Base-by-base conservation (phyloP, 2,329 filamentous ascomycete species). In the Talaromyces albobiverticillius region DNA sequence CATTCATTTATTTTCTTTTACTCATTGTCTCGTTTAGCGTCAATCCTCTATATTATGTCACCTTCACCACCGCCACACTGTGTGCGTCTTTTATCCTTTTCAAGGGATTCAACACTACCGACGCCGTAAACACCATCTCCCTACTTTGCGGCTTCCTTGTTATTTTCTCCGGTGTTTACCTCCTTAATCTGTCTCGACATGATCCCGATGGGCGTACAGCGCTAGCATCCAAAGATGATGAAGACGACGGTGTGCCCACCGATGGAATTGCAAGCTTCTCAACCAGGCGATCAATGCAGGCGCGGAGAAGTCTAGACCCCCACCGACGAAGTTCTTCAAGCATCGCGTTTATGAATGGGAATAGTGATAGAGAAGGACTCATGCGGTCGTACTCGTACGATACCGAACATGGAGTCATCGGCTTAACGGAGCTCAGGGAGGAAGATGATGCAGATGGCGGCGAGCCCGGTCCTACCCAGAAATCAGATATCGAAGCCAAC, bases 11-110 rank as follows among this genome's bases (percentile, higher is more conserved):
- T n/a, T n/a, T n/a, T n/a, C n/a, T n/a, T n/a, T n/a, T n/a, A n/a
- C n/a, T n/a, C n/a, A n/a, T n/a, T n/a, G n/a, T n/a, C n/a, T 7
- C 51, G 16, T 41, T 13, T 63, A 95, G 91, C 68, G 92, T 96
- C 53, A 96, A 96, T 68, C 92, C 92, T 6, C 82, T 96, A 23
- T 97, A 97, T 79, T 97, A 97, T 72, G 93, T 97, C 51, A 96
- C 91, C 2, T 97, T 97, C 71, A 96, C 93, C 2, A 97, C 93
- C 1, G 91, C 89, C 57, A 97, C 93, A 7, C 85, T 97, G 40
- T 88, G 89, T 71, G 93, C 93, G 54, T 96, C 93, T 2, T 97
- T 96, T 71, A 95, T 96, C 66, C 86, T 97, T 49, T 97, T 96
- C 77, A 85, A 86, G 63, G 93, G 93, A 56, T 97, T 97, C 81